phyloP scores from a whole-genome alignment of 1,139 yeast species.

The Yamadazyma buinensis region DNA sequence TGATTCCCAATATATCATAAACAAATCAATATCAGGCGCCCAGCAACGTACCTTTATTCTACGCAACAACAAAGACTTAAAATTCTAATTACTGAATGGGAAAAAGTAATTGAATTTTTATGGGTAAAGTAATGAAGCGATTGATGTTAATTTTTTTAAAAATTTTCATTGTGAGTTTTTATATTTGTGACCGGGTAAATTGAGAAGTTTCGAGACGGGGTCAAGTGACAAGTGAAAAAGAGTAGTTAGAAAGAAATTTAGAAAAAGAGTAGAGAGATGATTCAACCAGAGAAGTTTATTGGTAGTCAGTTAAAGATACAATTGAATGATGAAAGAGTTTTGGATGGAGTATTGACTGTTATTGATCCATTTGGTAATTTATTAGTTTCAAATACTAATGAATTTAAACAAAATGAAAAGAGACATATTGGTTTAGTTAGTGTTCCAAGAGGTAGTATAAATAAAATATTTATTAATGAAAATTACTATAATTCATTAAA shows the following conservation, averaged over 20 bases:
- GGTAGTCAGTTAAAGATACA: slow-evolving; percentile 30
- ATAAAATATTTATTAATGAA: slow-evolving; percentile 22
- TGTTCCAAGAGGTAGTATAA: slow-evolving; percentile 34
- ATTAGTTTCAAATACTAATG: slow-evolving; percentile 33
- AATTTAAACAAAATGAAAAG: slow-evolving; percentile 25
- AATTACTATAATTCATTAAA: slow-evolving; percentile 16
- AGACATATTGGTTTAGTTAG: slow-evolving; percentile 47
- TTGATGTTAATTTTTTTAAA: slow-evolving; percentile 36
- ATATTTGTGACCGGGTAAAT: slow-evolving; percentile 6
- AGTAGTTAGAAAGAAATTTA: too few species aligned
- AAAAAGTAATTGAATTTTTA: too few species aligned
- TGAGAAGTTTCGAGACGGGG: neutral
- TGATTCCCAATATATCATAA: slow-evolving; percentile 53
- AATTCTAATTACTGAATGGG: too few species aligned
- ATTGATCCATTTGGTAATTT: slow-evolving; percentile 47
- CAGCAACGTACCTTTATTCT: slow-evolving; percentile 53
- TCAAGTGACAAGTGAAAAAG: neutral
- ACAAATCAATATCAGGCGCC: slow-evolving; percentile 54
- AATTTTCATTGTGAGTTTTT: slow-evolving; percentile 6
- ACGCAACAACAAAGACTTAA: too few species aligned
- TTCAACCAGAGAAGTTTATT: slow-evolving; percentile 25
- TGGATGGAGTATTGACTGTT: slow-evolving; percentile 40
- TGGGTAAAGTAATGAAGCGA: too few species aligned
- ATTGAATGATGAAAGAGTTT: slow-evolving; percentile 28
- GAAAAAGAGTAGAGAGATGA: neutral